These are phyloP conservation scores for Wallacemonas sp. DNA, from an alignment of 208 protist genomes.

Conservation along the genomic window DNA sequence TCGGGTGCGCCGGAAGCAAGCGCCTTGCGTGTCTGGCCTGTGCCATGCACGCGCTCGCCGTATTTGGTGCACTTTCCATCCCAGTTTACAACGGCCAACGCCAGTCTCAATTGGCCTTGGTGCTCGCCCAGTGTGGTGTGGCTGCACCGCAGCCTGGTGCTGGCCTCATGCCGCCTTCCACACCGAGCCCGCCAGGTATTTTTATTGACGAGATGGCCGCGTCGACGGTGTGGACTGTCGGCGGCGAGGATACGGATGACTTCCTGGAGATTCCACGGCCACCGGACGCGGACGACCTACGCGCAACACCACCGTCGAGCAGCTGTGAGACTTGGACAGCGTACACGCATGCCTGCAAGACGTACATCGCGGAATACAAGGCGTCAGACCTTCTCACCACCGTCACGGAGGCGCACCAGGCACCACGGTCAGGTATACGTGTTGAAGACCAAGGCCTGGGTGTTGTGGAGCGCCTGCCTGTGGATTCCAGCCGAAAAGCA, in stretches of 20 bases:
- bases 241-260: not conserved
- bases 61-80: constrained; percentile 62
- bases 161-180: constrained; percentile 22
- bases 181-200: constrained; percentile 61
- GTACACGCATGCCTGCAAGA: constrained; percentile 28
- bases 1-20: constrained; percentile 68
- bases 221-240: too few relatives aligned
- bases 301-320: too few relatives aligned
- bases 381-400: constrained; percentile 17
- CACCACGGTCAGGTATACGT: constrained; percentile 25
- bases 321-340: constrained; percentile 17
- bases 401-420: constrained; percentile 11
- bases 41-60: constrained; percentile 54
- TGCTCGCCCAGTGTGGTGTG: constrained; percentile 28
- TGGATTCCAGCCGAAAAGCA: constrained; percentile 30
- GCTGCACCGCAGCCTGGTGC: constrained; percentile 29
- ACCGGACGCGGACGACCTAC: not conserved
- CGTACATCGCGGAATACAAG: constrained; percentile 14
- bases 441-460: constrained; percentile 35
- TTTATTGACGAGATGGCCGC: constrained; percentile 26
- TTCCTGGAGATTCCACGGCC: constrained; percentile 16
- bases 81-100: constrained; percentile 44
- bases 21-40: constrained; percentile 53
- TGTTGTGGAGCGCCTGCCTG: constrained; percentile 26
- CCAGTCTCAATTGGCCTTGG: constrained; percentile 46